Base-by-base conservation (phyloP, 2,329 filamentous ascomycete genomes). In the Paraphaeosphaeria sporulosa region DNA sequence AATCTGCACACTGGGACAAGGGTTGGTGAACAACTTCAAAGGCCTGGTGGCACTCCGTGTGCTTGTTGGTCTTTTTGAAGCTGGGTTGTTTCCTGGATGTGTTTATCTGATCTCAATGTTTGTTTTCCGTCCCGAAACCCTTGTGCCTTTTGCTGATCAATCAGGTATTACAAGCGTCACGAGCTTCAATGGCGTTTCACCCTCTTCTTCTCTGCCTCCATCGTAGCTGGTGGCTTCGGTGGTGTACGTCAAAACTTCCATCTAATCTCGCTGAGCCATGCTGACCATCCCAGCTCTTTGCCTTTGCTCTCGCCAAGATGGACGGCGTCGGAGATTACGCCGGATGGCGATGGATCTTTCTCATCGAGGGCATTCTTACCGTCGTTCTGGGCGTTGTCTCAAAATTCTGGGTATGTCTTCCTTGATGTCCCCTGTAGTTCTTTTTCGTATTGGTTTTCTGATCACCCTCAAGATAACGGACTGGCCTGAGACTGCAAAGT, bases 261-360 rank as follows among this genome's bases (percentile, higher is more conserved):
- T 30, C 23, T 3, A 9, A 4, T 21, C 19, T n/a, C 19, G n/a
- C 7, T 9, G 5, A 12, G 8, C 19, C 42, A n/a, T 43, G 21
- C 23, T 58, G 61, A 48, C 60, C 19, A 12, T 23, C 12, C 7
- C 44, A 76, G 68, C 68, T 81, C 25, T 70, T 81, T 10, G 78
- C 79, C 13, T 80, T 76, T 48, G 76, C 74, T 19, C 89, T 91
- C 64, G 80, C 79, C 21, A 90, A 90, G 66, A 83, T 89, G 59
- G 87, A 90, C 70, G 80, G 81, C 27, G 81, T 83, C 7, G 80
- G 78, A 13, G 84, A 70, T 2, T 74, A 76, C 30, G 60, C 71
- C 17, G 76, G 73, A 10, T 78, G 75, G 75, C 68, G 75, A 15
- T 77, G 74, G 73, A 66, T 74, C 21, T 72, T 68, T 60, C 64